A percentile compares a stretch with the other conserved stretches of the same genome.
phyloP scores from a whole-genome alignment of 164 flowering plant species.

The Stephania cephalantha region DNA sequence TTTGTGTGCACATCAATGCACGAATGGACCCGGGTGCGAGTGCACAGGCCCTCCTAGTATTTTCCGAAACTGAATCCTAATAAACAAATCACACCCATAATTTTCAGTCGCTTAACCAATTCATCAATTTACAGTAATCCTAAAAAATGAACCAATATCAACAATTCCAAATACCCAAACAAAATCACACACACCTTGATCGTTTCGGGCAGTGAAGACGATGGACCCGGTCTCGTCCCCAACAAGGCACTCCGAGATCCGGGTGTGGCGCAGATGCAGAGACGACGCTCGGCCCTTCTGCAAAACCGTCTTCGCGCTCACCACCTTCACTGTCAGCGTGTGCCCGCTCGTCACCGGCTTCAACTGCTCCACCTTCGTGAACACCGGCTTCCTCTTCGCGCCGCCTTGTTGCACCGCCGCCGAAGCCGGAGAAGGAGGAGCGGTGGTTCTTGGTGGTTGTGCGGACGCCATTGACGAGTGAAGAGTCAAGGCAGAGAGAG shows the following conservation, averaged over 20 bases:
- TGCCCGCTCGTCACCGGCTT: constrained; percentile 57
- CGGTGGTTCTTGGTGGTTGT: background rate
- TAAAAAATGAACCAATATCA: background rate
- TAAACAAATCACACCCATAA: background rate
- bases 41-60: no score
- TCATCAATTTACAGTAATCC: background rate
- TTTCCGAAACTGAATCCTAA: background rate
- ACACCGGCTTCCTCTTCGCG: constrained; percentile 42
- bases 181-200: constrained; percentile 33
- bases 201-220: constrained; percentile 55
- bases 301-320: constrained; percentile 42
- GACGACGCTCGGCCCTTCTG: constrained; percentile 41
- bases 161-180: constrained; percentile 7
- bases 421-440: background rate
- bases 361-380: constrained; percentile 55
- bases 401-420: background rate
- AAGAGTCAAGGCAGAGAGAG: background rate
- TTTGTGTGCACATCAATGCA: no score
- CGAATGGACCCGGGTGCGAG: no score
- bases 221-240: constrained; percentile 59
- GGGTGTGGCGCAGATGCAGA: constrained; percentile 31
- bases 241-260: constrained; percentile 54
- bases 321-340: constrained; percentile 49
- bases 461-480: background rate
- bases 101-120: background rate